Conservation (phyloP, 1,284 basidiomycete genomes). For the Thelephora terrestris region DNA sequence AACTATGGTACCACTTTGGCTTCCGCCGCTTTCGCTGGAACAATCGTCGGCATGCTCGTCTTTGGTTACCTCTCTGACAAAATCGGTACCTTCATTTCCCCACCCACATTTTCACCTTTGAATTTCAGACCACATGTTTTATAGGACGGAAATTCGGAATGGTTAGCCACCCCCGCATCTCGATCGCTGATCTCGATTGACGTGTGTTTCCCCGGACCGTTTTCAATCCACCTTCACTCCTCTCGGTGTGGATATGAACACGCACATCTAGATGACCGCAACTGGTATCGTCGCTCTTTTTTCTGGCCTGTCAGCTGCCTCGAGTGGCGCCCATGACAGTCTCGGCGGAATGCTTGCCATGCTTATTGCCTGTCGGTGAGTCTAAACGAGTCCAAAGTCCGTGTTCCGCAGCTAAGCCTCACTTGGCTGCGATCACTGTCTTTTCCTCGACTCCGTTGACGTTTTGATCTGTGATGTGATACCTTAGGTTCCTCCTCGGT, state of each 20-base stretch:
- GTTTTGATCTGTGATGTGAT: background rate
- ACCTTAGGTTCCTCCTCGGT: slow-evolving; percentile 61
- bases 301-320: slow-evolving; percentile 73
- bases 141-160: slow-evolving; percentile 83
- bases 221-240: no score
- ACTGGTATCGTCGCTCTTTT: slow-evolving; percentile 74
- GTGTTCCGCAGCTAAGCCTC: no score
- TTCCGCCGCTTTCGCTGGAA: slow-evolving; percentile 74
- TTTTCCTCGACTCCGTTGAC: background rate
- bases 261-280: slow-evolving; percentile 50
- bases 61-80: slow-evolving; percentile 81
- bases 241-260: background rate
- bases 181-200: background rate
- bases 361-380: slow-evolving; percentile 70
- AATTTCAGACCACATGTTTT: background rate
- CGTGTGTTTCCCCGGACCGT: slow-evolving; percentile 1
- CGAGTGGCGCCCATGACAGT: slow-evolving; percentile 69
- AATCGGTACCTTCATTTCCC: slow-evolving; percentile 20
- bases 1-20: slow-evolving; percentile 55
- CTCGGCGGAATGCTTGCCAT: slow-evolving; percentile 65
- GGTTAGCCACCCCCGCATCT: slow-evolving; percentile 31
- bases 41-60: slow-evolving; percentile 70
- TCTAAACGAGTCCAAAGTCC: slow-evolving; percentile 3
- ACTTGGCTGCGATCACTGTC: background rate
- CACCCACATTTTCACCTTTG: background rate